Conservation (phyloP, 2,329 filamentous ascomycete species). For the Seiridium cupressi region DNA sequence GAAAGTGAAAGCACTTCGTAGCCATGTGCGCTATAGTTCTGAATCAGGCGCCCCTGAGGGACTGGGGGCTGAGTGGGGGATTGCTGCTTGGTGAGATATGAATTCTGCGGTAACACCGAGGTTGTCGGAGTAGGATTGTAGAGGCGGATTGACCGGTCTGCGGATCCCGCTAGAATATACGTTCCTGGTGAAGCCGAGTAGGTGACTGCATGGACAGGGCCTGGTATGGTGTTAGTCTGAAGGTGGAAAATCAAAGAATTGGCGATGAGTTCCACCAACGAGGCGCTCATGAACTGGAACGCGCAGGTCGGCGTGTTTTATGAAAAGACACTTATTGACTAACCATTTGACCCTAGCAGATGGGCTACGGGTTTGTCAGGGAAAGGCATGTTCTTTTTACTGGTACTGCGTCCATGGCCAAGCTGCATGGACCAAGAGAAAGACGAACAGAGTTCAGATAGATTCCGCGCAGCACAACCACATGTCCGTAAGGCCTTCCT, state of each 20-base stretch:
- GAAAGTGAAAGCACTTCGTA: constrained; percentile 85
- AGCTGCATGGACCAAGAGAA: not conserved
- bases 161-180: constrained; percentile 81
- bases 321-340: constrained; percentile 14
- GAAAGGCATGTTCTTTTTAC: constrained; percentile 33
- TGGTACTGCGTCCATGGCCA: not conserved
- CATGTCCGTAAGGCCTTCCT: no score
- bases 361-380: constrained; percentile 49
- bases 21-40: constrained; percentile 85
- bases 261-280: no score
- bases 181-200: constrained; percentile 73
- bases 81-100: constrained; percentile 33
- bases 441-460: not conserved
- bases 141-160: constrained; percentile 81
- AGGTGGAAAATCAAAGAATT: not conserved
- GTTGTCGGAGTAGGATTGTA: constrained; percentile 69
- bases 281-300: no score
- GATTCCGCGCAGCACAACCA: no score
- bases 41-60: constrained; percentile 66
- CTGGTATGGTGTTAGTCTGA: constrained; percentile 34
- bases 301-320: no score
- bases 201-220: constrained; percentile 68
- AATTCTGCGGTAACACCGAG: constrained; percentile 15
- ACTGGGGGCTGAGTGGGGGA: constrained; percentile 27
- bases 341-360: constrained; percentile 58